phyloP scores from a whole-genome alignment of 176 grass and related monocot genomes.

The Luzula sylvatica region DNA sequence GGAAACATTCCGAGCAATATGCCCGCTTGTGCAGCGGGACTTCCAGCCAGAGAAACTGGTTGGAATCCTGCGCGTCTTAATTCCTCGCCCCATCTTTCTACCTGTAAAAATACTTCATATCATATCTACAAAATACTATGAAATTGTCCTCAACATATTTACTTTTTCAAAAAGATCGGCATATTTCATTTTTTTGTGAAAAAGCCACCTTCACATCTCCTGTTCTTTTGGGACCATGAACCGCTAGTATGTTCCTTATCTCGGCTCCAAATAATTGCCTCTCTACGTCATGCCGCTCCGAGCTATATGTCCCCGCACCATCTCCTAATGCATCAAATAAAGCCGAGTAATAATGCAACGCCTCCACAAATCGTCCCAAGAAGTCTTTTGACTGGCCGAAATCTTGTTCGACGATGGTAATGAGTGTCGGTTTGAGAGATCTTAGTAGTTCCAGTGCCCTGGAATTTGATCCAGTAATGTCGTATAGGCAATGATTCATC shows the following conservation, averaged over 20 bases:
- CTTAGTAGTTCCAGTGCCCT: slow-evolving; percentile 44
- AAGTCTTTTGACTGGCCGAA: slow-evolving; percentile 62
- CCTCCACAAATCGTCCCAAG: slow-evolving; percentile 74
- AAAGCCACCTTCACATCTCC: slow-evolving; percentile 49
- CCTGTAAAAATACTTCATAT: too few relatives aligned
- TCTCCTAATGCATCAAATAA: slow-evolving; percentile 84
- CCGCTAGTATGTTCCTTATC: slow-evolving; percentile 89
- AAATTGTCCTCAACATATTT: too few relatives aligned
- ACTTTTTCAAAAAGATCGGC: too few relatives aligned
- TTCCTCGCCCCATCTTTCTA: slow-evolving; percentile 69
- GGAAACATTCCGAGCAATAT: slow-evolving; percentile 81
- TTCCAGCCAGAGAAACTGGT: slow-evolving; percentile 60
- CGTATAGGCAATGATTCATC: slow-evolving; percentile 94
- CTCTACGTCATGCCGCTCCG: slow-evolving; percentile 60
- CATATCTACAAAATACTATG: too few relatives aligned
- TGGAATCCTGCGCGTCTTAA: slow-evolving; percentile 47
- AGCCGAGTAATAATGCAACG: slow-evolving; percentile 92
- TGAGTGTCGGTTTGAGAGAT: slow-evolving; percentile 51
- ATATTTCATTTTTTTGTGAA: too few relatives aligned
- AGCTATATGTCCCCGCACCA: slow-evolving; percentile 23
- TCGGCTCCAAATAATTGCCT: slow-evolving; percentile 67
- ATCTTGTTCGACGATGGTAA: slow-evolving; percentile 93
- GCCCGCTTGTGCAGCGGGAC: slow-evolving; percentile 62
- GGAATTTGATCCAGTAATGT: slow-evolving; percentile 72
- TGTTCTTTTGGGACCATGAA: slow-evolving; percentile 63